Evolutionary conservation across 192 early-diverging fungal genomes (phyloP), one percentile per base, ranked within the genome.

Genomic region (Podila horticola): DNA sequence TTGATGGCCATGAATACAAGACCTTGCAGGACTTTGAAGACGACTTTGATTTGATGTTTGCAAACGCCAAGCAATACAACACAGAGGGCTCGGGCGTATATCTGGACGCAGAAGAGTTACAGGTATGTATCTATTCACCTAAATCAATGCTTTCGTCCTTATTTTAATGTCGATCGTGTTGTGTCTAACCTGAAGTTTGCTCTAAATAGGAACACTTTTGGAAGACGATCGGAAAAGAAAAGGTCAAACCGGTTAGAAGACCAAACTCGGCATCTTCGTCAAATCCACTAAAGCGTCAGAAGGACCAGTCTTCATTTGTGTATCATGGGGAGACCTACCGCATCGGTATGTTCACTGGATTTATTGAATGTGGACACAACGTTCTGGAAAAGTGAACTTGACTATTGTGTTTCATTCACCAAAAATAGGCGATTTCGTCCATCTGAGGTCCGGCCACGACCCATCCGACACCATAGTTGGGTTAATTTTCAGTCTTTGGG

Each of bases 21-120:
- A 87, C 87, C 22, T 79, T 96, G 52, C 84, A 90, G 13, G 86
- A 88, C 24, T 95, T 97, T 71, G 88, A 90, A 83, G 81, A 84
- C n/a, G 98, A 99, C 82, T 88, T 97, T 71, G 82, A 88, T 31
- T 82, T 91, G 62, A 90, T 98, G 84, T 97, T 97, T 75, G 87
- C 93, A 66, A 99, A 99, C 71, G 97, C 97, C 15, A 96, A 92
- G 74, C 90, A 88, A 45, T 99, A 95, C 83, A 98, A 98, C 81
- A 92, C 91, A 65, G 88, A 92, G 48, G 92, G 92, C 12, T 98
- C 96, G 13, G 90, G 92, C 58, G 88, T 99, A 5, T 94, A 95
- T 70, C 82, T 91, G 48, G 94, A 97, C 82, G 95, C 95, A 4
- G 85, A 85, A 52, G 57, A 85, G 22, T 60, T 91, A 28, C 76